phyloP scores from a whole-genome alignment of 202 grass and related monocot genomes.

The Setaria viridis region DNA sequence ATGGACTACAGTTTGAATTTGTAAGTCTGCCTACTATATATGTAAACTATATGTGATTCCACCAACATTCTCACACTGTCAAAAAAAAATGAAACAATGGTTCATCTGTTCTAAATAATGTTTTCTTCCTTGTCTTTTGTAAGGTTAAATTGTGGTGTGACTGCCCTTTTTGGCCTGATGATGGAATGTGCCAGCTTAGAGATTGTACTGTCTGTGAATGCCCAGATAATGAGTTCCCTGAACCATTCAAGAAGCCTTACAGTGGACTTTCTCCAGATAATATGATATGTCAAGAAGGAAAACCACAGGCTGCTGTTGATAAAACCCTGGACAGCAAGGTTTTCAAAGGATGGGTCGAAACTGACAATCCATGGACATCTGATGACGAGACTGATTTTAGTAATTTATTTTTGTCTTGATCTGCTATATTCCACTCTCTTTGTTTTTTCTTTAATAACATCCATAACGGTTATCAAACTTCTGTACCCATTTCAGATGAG shows the following conservation, averaged over 20 bases:
- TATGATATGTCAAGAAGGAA: constrained; percentile 92
- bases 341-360: constrained; percentile 92
- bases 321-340: constrained; percentile 83
- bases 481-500: constrained; percentile 61
- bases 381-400: constrained; percentile 98
- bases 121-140: constrained; percentile 27
- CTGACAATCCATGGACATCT: constrained; percentile 95
- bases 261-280: constrained; percentile 62
- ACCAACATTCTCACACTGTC: background rate
- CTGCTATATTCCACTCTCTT: background rate
- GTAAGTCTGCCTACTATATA: background rate
- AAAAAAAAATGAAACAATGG: background rate
- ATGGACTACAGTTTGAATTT: background rate
- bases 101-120: constrained; percentile 26
- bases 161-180: constrained; percentile 97
- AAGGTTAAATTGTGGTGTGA: constrained; percentile 99
- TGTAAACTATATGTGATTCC: background rate
- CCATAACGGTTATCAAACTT: constrained; percentile 29
- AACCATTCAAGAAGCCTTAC: constrained; percentile 82
- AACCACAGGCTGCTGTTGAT: constrained; percentile 89
- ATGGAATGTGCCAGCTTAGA: constrained; percentile 91
- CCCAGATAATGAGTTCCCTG: constrained; percentile 92
- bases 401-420: constrained; percentile 45
- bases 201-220: constrained; percentile 97
- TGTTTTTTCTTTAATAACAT: constrained; percentile 32